Conservation (phyloP, 2,329 filamentous ascomycete genomes). For the Colletotrichum euphorbiae region DNA sequence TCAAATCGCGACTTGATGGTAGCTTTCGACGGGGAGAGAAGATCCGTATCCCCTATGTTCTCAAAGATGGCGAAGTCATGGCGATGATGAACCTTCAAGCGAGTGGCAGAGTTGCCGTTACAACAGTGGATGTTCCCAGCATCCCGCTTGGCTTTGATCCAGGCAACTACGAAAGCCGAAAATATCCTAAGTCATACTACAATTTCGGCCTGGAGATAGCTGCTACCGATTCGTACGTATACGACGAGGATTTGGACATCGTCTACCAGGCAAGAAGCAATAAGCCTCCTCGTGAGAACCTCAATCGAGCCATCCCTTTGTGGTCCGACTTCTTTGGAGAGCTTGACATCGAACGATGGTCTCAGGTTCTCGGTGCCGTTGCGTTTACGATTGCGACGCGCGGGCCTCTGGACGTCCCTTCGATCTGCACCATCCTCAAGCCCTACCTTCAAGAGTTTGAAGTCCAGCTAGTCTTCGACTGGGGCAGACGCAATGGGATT, state of each 20-base stretch:
- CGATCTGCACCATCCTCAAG: constrained; percentile 66
- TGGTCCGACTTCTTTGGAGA: constrained; percentile 79
- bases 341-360: constrained; percentile 71
- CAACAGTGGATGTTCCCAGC: constrained; percentile 65
- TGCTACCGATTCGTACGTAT: constrained; percentile 69
- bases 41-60: constrained; percentile 65
- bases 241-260: constrained; percentile 61
- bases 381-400: constrained; percentile 72
- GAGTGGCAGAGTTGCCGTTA: constrained; percentile 65
- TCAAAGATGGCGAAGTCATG: constrained; percentile 74
- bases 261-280: constrained; percentile 49
- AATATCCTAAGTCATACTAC: constrained; percentile 73
- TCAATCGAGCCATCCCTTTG: constrained; percentile 68
- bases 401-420: constrained; percentile 65
- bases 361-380: constrained; percentile 70
- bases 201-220: constrained; percentile 71
- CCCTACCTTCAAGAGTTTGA: constrained; percentile 74
- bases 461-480: constrained; percentile 67
- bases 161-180: constrained; percentile 77
- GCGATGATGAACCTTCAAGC: constrained; percentile 75
- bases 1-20: constrained; percentile 70
- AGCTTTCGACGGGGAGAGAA: constrained; percentile 58
- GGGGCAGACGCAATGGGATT: constrained; percentile 67
- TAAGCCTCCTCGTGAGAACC: constrained; percentile 57
- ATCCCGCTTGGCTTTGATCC: constrained; percentile 79